Evolutionary conservation across 2,329 filamentous ascomycete genomes (phyloP), one percentile per base, ranked within the genome.

Genomic region (Pseudodiploospora longispora): DNA sequence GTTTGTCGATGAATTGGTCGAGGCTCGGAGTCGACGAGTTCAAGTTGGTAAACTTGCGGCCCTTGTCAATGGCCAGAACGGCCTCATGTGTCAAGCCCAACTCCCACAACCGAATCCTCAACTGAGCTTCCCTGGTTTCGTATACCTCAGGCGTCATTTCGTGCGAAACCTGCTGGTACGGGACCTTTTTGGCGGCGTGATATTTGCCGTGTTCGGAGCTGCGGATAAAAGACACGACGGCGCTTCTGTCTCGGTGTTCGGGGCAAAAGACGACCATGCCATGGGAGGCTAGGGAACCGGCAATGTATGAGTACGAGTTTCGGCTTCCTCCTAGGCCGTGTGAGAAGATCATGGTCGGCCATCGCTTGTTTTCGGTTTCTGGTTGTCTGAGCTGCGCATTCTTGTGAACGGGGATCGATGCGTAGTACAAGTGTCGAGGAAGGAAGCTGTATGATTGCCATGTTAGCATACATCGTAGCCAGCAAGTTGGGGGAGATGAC

Each of bases 331-430:
- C 88, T 1, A 95, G 71, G 1, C 88, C 88, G 59, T 95, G 88
- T 2, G 87, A 93, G 64, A 95, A 94, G 50, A 95, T 71, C 69
- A 88, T 81, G 1, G 87, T 84, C 0, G 88, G 87, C 83, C 86
- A 93, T 66, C 79, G 70, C 44, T 71, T 67, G 47, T 68, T 64
- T 4, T 68, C 56, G 4, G 69, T 65, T 8, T 67, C 56, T 47
- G 78, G 57, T 47, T 69, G 47, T 58, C 81, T 72, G 6, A 90
- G 63, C 5, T 74, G 70, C 8, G 85, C 85, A 59, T 89, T 86
- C 53, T 85, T 82, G 52, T 80, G 72, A 28, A 79, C 84, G 5
- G 85, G 85, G 28, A 91, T 83, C 2, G 80, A 75, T 38, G 85
- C 79, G 59, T 83, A 87, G 60, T 87, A 78, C 2, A 91, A 71